Percentiles rank a stretch among this genome's conserved stretches.
Conservation (phyloP, 805 yeast genomes). For the Candida broadrunensis region DNA sequence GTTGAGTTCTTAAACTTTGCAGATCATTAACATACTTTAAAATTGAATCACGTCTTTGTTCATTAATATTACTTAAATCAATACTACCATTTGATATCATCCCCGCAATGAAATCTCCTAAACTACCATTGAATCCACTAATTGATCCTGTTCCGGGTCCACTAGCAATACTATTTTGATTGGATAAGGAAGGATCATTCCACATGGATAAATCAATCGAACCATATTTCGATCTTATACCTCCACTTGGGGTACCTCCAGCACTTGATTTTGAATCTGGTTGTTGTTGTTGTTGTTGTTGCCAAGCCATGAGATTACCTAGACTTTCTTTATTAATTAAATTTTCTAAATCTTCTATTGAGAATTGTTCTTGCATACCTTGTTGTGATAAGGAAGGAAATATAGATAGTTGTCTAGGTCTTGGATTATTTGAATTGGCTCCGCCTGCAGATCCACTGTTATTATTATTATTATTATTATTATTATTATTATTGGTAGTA, state of each 20-base stretch:
- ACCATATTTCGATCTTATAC: conserved; percentile 21
- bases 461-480: conserved; percentile 4
- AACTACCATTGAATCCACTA: conserved; percentile 27
- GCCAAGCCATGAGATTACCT: conserved; percentile 28
- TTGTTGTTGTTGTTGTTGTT: conserved; percentile 16
- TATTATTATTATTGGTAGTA: conserved; percentile 31
- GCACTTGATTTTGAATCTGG: conserved; percentile 3
- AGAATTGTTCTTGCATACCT: conserved; percentile 14
- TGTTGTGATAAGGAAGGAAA: conserved; percentile 8
- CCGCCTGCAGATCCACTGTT: conserved; percentile 11
- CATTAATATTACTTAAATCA: conserved; percentile 36
- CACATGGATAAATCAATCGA: conserved; percentile 23
- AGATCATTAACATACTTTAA: conserved; percentile 35
- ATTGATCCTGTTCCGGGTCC: conserved; percentile 19
- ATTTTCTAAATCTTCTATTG: conserved; percentile 31
- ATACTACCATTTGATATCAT: conserved; percentile 31
- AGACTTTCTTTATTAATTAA: conserved; percentile 30
- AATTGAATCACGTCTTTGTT: conserved; percentile 38
- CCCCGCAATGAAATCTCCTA: conserved; percentile 32
- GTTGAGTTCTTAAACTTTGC: conserved; percentile 13
- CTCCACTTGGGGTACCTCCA: neutral
- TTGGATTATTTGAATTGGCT: conserved; percentile 3
- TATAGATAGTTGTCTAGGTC: conserved; percentile 18
- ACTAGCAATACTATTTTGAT: conserved; percentile 2
- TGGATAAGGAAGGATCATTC: conserved; percentile 3